These are phyloP conservation scores for Penicillium oxalicum DNA, from an alignment of 2,329 filamentous ascomycete species.

Conservation along the genomic window DNA sequence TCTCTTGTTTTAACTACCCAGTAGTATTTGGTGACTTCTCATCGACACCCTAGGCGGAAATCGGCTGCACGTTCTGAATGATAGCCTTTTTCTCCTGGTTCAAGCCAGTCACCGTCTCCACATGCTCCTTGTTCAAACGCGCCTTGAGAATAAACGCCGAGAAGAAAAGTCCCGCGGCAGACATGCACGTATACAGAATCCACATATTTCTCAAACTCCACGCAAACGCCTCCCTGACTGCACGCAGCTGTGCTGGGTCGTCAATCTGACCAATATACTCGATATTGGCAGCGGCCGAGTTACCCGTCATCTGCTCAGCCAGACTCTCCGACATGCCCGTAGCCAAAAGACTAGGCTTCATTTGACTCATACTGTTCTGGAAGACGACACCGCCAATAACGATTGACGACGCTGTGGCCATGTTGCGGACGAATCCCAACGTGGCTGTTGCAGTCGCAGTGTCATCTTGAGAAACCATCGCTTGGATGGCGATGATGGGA, in stretches of 20 bases:
- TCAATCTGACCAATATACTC: conserved; percentile 37
- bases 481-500: conserved; percentile 53
- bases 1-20: not conserved
- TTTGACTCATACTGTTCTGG: conserved; percentile 52
- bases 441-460: conserved; percentile 49
- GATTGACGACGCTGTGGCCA: conserved; percentile 62
- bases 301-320: conserved; percentile 32
- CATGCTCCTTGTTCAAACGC: conserved; percentile 46
- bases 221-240: conserved; percentile 43
- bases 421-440: conserved; percentile 55
- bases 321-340: conserved; percentile 29
- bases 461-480: conserved; percentile 45
- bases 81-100: conserved; percentile 19
- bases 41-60: not conserved
- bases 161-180: conserved; percentile 37
- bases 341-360: conserved; percentile 55
- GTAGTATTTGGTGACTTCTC: too few species aligned
- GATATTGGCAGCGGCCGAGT: conserved; percentile 45
- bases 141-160: conserved; percentile 43
- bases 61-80: conserved; percentile 3
- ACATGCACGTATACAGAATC: conserved; percentile 43
- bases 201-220: conserved; percentile 47
- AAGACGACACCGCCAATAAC: conserved; percentile 74
- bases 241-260: conserved; percentile 35
- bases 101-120: conserved; percentile 48